Percentiles rank a stretch among this genome's conserved stretches.
Evolutionary conservation across 1,139 yeast species (phyloP).

Genomic region (Sugiyamaella sp.): DNA sequence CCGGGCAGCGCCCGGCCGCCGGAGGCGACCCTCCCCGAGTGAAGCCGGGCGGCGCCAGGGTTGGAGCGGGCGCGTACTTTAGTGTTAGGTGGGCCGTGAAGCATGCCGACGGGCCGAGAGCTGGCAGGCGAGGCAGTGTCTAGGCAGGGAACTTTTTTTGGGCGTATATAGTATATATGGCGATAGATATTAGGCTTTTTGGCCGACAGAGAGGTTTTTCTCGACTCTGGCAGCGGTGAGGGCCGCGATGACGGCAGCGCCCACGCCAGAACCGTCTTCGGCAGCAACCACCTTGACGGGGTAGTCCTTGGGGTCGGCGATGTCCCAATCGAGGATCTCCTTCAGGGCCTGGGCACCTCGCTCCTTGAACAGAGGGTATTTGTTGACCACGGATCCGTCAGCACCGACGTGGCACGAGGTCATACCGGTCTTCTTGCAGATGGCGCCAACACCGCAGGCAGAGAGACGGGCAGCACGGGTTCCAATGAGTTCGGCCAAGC

Average conservation of each 20-base stretch:
- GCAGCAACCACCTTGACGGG: slow-evolving; percentile 87
- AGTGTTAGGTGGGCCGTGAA: no score
- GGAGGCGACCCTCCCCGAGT: no score
- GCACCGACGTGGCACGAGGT: slow-evolving; percentile 88
- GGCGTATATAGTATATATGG: not conserved
- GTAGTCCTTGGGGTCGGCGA: slow-evolving; percentile 54
- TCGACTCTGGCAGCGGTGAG: slow-evolving; percentile 78
- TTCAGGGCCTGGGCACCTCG: slow-evolving; percentile 87
- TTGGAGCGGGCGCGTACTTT: no score
- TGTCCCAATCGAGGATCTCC: slow-evolving; percentile 86
- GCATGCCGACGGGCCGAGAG: no score
- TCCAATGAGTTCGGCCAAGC: slow-evolving; percentile 84
- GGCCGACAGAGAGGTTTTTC: slow-evolving; percentile 76
- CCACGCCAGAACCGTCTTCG: slow-evolving; percentile 98
- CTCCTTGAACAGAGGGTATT: slow-evolving; percentile 87
- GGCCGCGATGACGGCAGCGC: slow-evolving; percentile 97
- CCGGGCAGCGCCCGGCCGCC: slow-evolving; percentile 9
- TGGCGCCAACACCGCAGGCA: slow-evolving; percentile 95
- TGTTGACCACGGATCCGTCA: slow-evolving; percentile 94
- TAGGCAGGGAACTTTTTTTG: no score
- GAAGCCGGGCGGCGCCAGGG: no score
- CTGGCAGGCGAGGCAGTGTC: no score
- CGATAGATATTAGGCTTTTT: slow-evolving; percentile 31
- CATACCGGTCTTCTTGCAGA: slow-evolving; percentile 83
- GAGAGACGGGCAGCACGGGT: slow-evolving; percentile 91